phyloP scores from a whole-genome alignment of 2,329 filamentous ascomycete species.

The Alternaria alternata region DNA sequence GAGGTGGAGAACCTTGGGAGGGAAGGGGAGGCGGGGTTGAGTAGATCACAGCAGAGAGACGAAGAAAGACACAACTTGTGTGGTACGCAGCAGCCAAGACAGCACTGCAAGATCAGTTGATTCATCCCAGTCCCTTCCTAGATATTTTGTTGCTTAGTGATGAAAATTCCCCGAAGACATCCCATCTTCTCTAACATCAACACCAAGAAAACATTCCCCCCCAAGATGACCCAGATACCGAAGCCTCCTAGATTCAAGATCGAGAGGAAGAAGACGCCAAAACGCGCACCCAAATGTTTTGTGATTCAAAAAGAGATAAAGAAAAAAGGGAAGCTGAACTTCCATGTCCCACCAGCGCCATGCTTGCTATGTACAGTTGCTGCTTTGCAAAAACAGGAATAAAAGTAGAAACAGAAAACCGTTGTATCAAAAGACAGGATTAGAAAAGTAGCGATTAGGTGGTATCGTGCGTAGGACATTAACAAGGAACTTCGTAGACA shows the following conservation, averaged over 20 bases:
- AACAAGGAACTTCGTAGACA: conserved; percentile 2
- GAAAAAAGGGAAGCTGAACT: background rate
- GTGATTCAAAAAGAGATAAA: background rate
- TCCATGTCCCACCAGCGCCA: conserved; percentile 3
- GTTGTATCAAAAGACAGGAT: background rate
- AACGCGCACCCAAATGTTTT: conserved; percentile 2
- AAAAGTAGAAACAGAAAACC: background rate
- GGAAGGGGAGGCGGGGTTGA: too few relatives aligned
- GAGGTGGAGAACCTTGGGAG: too few relatives aligned
- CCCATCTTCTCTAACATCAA: background rate
- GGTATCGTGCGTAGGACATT: conserved; percentile 1
- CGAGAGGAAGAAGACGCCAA: background rate
- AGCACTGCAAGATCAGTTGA: background rate
- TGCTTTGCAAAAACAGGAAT: background rate
- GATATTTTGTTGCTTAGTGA: background rate
- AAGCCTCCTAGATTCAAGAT: background rate
- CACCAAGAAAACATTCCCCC: background rate
- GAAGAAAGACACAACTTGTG: background rate
- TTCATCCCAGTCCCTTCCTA: background rate
- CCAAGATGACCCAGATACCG: background rate
- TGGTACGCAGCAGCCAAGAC: background rate
- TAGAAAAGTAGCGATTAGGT: conserved; percentile 7
- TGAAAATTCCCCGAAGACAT: background rate
- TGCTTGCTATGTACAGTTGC: conserved; percentile 9
- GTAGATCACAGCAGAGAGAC: too few relatives aligned